Conservation (phyloP, 331 rosid species). For the Rosa hybrid region DNA sequence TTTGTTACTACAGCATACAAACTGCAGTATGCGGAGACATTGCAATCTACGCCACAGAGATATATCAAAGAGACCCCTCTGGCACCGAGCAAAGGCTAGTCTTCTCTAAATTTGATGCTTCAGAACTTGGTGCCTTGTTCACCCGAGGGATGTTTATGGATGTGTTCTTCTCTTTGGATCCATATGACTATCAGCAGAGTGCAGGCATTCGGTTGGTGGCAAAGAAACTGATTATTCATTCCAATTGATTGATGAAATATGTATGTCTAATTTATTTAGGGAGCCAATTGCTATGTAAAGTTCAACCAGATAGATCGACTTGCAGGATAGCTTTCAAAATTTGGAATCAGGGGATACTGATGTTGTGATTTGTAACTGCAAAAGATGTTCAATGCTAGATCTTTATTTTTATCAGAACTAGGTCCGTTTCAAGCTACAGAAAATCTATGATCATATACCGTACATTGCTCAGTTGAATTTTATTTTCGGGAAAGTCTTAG, state of each 20-base stretch:
- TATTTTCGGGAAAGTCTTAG: background rate
- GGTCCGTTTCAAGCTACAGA: background rate
- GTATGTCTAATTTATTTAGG: constrained; percentile 15
- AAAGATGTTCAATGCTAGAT: background rate
- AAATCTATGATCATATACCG: background rate
- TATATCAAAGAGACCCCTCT: constrained; percentile 67
- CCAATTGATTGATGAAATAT: constrained; percentile 30
- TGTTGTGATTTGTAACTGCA: background rate
- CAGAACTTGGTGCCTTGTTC: constrained; percentile 64
- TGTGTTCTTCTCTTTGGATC: constrained; percentile 77
- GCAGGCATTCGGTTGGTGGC: constrained; percentile 89
- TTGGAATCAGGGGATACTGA: background rate
- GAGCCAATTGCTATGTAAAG: background rate
- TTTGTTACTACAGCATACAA: constrained; percentile 62
- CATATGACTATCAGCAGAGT: constrained; percentile 74
- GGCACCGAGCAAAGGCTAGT: constrained; percentile 50
- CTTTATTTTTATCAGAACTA: background rate
- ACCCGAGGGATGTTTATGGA: constrained; percentile 63
- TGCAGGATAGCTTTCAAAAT: background rate
- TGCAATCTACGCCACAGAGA: constrained; percentile 74
- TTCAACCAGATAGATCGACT: constrained; percentile 1
- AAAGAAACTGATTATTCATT: constrained; percentile 65
- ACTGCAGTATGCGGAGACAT: constrained; percentile 47
- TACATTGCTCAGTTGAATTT: background rate
- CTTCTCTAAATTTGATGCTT: constrained; percentile 66